Conservation (phyloP, 352 stramenopile genomes). For the Pilasporangium apinafurcum region DNA sequence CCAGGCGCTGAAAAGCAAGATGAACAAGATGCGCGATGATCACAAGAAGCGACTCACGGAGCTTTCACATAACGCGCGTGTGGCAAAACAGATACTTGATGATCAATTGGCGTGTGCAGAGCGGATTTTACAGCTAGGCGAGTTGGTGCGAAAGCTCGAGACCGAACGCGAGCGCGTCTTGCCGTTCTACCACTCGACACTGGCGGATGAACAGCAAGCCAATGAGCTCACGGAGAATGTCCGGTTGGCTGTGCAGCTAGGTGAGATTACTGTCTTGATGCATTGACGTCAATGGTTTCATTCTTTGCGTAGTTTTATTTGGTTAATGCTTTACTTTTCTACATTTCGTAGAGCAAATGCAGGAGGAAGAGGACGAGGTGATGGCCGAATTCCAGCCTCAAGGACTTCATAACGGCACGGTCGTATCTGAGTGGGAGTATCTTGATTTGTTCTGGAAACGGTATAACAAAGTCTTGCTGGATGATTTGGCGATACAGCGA, state of each 20-base stretch:
- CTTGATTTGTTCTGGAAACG: conserved; percentile 92
- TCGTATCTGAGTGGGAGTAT: conserved; percentile 73
- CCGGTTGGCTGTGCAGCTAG: conserved; percentile 32
- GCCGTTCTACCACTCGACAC: conserved; percentile 71
- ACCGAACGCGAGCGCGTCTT: conserved; percentile 89
- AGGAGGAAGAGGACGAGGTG: conserved; percentile 32
- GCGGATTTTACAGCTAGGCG: conserved; percentile 82
- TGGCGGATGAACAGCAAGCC: conserved; percentile 58
- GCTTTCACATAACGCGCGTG: conserved; percentile 75
- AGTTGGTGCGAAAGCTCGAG: conserved; percentile 90
- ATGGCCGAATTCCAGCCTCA: conserved; percentile 62
- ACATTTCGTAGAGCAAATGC: conserved; percentile 15
- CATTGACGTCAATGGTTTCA: conserved; percentile 6
- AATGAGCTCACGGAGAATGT: conserved; percentile 61
- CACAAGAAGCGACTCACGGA: conserved; percentile 77
- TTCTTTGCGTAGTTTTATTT: neutral
- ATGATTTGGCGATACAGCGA: conserved; percentile 87
- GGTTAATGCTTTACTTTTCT: conserved; percentile 9
- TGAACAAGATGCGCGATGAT: conserved; percentile 85
- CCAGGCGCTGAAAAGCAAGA: conserved; percentile 85
- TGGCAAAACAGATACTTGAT: conserved; percentile 68
- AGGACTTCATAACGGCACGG: conserved; percentile 36
- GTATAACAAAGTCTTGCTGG: conserved; percentile 93
- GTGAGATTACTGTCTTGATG: conserved; percentile 3
- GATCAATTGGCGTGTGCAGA: conserved; percentile 68